phyloP scores from a whole-genome alignment of 805 yeast genomes.

The Yarrowia bubula region DNA sequence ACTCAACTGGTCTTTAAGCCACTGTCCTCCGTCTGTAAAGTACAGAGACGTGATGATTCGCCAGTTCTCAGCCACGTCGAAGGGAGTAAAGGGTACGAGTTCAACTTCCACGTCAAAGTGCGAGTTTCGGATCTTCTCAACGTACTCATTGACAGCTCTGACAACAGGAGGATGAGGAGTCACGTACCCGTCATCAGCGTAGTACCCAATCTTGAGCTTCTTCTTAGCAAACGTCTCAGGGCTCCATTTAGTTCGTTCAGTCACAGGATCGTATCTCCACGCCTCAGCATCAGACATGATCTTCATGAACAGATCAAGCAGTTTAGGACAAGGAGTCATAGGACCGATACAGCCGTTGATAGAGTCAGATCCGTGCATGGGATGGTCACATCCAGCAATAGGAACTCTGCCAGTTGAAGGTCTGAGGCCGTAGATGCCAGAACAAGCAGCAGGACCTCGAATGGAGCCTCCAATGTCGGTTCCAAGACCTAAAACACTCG shows the following conservation, averaged over 20 bases:
- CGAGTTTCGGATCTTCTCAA: slow-evolving; percentile 31
- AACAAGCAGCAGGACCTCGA: slow-evolving; percentile 49
- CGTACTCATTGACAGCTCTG: slow-evolving; percentile 45
- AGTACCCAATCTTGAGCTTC: slow-evolving; percentile 40
- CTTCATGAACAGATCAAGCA: slow-evolving; percentile 66
- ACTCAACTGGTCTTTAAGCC: slow-evolving; percentile 50
- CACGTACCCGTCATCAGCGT: slow-evolving; percentile 46
- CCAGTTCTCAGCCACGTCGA: slow-evolving; percentile 37
- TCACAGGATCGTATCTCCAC: slow-evolving; percentile 28
- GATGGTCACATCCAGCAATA: slow-evolving; percentile 47
- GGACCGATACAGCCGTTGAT: slow-evolving; percentile 68
- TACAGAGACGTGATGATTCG: slow-evolving; percentile 44
- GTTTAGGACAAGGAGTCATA: slow-evolving; percentile 58
- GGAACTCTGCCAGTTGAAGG: slow-evolving; percentile 49
- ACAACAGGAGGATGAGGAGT: slow-evolving; percentile 51
- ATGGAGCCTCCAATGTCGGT: slow-evolving; percentile 55
- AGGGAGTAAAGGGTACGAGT: slow-evolving; percentile 34
- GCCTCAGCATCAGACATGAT: slow-evolving; percentile 30
- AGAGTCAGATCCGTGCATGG: slow-evolving; percentile 59
- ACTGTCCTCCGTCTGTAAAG: slow-evolving; percentile 65
- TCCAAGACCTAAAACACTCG: slow-evolving; percentile 51
- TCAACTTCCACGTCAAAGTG: slow-evolving; percentile 32
- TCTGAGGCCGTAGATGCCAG: slow-evolving; percentile 45
- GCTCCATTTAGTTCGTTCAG: not conserved
- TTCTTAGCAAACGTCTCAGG: not conserved